phyloP scores from a whole-genome alignment of 176 grass and related monocot genomes.

The Aegilops bicornis region DNA sequence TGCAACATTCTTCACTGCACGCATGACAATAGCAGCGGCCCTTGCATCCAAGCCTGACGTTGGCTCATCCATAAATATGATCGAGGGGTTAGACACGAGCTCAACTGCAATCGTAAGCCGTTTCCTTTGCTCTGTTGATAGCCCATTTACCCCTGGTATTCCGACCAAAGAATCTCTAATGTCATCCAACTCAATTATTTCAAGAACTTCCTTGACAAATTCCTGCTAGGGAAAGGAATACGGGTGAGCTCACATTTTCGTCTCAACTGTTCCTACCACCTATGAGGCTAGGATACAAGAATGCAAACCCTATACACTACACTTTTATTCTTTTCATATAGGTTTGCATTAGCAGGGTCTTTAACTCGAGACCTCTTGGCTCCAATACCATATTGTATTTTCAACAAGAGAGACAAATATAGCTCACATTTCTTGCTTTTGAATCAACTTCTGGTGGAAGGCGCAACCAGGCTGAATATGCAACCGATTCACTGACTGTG shows the following conservation, averaged over 20 bases:
- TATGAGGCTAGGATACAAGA: not conserved
- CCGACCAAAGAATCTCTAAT: conserved; percentile 74
- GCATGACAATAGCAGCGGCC: conserved; percentile 74
- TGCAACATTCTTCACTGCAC: conserved; percentile 64
- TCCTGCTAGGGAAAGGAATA: conserved; percentile 37
- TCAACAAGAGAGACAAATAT: not conserved
- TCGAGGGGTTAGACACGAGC: conserved; percentile 75
- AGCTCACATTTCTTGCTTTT: conserved; percentile 58
- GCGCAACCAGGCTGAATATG: conserved; percentile 76
- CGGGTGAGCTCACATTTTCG: not conserved
- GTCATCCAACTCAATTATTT: conserved; percentile 74
- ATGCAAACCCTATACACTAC: not conserved
- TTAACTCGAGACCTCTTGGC: too few species aligned
- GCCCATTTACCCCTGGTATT: conserved; percentile 50
- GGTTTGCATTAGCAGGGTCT: not conserved
- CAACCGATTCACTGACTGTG: conserved; percentile 65
- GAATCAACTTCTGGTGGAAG: conserved; percentile 54
- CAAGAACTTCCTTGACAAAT: conserved; percentile 75
- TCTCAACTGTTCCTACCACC: not conserved
- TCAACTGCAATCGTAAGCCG: conserved; percentile 70
- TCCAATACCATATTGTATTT: too few species aligned
- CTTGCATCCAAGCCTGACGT: conserved; percentile 73
- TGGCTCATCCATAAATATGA: conserved; percentile 87
- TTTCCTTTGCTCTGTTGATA: conserved; percentile 75
- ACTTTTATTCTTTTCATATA: not conserved